Evolutionary conservation across 306 rosid genomes (phyloP).

Genomic region (Lathyrus sativus): DNA sequence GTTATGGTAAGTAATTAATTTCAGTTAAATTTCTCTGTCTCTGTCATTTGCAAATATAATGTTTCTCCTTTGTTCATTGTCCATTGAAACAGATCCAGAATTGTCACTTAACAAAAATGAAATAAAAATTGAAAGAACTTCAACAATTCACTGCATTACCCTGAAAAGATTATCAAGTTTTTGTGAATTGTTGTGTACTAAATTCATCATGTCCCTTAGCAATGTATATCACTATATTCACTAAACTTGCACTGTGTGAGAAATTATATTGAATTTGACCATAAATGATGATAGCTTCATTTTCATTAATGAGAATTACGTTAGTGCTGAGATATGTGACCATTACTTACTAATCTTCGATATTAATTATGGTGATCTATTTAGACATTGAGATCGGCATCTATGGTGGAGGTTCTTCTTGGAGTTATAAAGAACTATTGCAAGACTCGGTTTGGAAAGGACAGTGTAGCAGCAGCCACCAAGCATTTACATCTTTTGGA

Average conservation of each 20-base stretch:
- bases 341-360: constrained; percentile 33
- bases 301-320: constrained; percentile 27
- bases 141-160: constrained; percentile 19
- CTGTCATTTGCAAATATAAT: neutral
- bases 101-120: neutral
- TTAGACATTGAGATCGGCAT: constrained; percentile 78
- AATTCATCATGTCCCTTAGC: constrained; percentile 7
- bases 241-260: too few species aligned
- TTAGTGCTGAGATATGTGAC: constrained; percentile 20
- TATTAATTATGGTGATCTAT: constrained; percentile 32
- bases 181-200: constrained; percentile 18
- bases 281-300: constrained; percentile 29
- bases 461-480: constrained; percentile 62
- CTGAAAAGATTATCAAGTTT: neutral
- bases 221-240: neutral
- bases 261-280: constrained; percentile 28
- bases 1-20: constrained; percentile 70
- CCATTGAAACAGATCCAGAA: constrained; percentile 14
- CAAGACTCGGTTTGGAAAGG: constrained; percentile 72
- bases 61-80: constrained; percentile 12
- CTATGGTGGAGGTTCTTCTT: constrained; percentile 88
- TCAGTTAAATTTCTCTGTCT: constrained; percentile 7
- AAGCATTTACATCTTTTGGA: constrained; percentile 78
- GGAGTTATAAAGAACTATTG: constrained; percentile 83
- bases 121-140: neutral